Percentiles rank a stretch among this genome's conserved stretches.
These are phyloP conservation scores for Ogataea saltuana DNA, from an alignment of 805 yeast genomes.

Conservation along the genomic window DNA sequence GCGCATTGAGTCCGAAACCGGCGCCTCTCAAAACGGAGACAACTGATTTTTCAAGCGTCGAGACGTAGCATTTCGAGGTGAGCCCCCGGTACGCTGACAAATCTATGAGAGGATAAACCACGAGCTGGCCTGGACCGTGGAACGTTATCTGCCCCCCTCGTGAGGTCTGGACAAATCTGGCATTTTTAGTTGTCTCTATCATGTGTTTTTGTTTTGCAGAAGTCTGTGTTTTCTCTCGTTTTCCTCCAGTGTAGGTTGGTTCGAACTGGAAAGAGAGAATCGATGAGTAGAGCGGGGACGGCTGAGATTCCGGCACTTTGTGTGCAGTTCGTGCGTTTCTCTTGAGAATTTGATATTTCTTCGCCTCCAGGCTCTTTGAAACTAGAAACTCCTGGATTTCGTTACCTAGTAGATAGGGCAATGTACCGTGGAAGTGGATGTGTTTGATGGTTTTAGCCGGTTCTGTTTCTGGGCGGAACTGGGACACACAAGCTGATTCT, in stretches of 20 bases:
- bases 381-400: slow-evolving; percentile 58
- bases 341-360: slow-evolving; percentile 32
- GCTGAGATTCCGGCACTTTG: slow-evolving; percentile 4
- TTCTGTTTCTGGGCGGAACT: slow-evolving; percentile 17
- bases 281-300: slow-evolving; percentile 54
- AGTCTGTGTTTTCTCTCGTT: slow-evolving; percentile 64
- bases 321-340: slow-evolving; percentile 19
- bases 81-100: slow-evolving; percentile 56
- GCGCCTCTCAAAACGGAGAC: slow-evolving; percentile 23
- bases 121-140: slow-evolving; percentile 96
- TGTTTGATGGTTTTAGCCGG: slow-evolving; percentile 43
- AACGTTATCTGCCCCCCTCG: slow-evolving; percentile 97
- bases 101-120: slow-evolving; percentile 78
- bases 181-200: slow-evolving; percentile 40
- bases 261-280: slow-evolving; percentile 81
- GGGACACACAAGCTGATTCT: not conserved
- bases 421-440: slow-evolving; percentile 40
- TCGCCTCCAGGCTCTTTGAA: slow-evolving; percentile 56
- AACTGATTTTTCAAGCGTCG: slow-evolving; percentile 45
- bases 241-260: slow-evolving; percentile 90
- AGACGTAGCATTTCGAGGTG: slow-evolving; percentile 53
- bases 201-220: slow-evolving; percentile 25
- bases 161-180: slow-evolving; percentile 71
- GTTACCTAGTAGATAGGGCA: slow-evolving; percentile 51
- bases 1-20: slow-evolving; percentile 42